These are phyloP conservation scores for Candolleomyces efflorescens DNA, from an alignment of 768 basidiomycete species.

Conservation along the genomic window DNA sequence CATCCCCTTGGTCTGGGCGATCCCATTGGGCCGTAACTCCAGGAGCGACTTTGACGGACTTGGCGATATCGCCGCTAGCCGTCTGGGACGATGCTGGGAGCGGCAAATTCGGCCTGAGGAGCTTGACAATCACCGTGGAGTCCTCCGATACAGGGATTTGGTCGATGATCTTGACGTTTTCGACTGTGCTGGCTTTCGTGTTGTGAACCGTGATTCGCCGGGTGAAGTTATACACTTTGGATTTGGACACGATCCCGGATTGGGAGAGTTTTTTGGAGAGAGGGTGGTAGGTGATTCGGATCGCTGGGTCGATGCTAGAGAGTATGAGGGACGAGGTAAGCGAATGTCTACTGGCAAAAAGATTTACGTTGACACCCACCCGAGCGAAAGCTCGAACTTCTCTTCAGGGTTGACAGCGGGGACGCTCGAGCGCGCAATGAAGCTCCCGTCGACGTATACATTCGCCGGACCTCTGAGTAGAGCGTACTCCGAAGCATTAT, in stretches of 20 bases:
- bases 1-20: constrained; percentile 2
- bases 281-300: constrained; percentile 38
- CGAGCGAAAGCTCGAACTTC: constrained; percentile 40
- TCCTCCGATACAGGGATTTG: constrained; percentile 35
- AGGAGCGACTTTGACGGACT: constrained; percentile 17
- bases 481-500: constrained; percentile 51
- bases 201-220: constrained; percentile 39
- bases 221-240: constrained; percentile 22
- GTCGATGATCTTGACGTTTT: constrained; percentile 35
- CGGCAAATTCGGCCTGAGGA: constrained; percentile 25
- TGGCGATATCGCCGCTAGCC: constrained; percentile 1
- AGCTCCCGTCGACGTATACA: constrained; percentile 54
- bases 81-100: too few relatives aligned
- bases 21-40: constrained; percentile 30
- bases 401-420: constrained; percentile 38
- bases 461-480: constrained; percentile 43
- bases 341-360: not conserved
- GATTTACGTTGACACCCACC: too few relatives aligned
- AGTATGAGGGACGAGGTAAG: not conserved
- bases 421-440: constrained; percentile 44
- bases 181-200: constrained; percentile 28
- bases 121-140: constrained; percentile 36
- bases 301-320: constrained; percentile 33
- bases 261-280: constrained; percentile 26
- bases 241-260: constrained; percentile 32